Evolutionary conservation across 345 rosid genomes (phyloP).

Genomic region (Lepidium africanum): DNA sequence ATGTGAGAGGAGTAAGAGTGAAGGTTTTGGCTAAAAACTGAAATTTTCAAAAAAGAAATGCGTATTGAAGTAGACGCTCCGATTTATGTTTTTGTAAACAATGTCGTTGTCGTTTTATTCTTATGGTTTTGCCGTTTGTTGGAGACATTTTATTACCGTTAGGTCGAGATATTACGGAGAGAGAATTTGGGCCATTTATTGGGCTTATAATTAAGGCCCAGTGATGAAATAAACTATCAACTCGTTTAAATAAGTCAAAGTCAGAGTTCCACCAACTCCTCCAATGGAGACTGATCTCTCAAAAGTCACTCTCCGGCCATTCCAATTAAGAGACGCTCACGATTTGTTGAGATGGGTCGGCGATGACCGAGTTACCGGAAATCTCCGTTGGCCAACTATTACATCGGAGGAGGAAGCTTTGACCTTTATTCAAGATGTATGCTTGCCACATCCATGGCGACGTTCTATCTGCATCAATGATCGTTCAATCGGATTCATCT

Average conservation of each 20-base stretch:
- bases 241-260: not conserved
- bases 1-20: too few species aligned
- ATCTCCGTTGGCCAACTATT: conserved; percentile 30
- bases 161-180: too few species aligned
- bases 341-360: conserved; percentile 34
- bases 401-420: conserved; percentile 35
- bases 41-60: too few species aligned
- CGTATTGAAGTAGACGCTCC: too few species aligned
- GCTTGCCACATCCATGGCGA: conserved; percentile 45
- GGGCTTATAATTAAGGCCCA: too few species aligned
- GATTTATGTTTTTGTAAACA: too few species aligned
- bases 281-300: conserved; percentile 21
- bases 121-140: too few species aligned
- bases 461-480: conserved; percentile 39
- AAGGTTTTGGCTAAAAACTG: too few species aligned
- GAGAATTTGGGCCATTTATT: too few species aligned
- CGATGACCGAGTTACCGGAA: conserved; percentile 30
- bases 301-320: conserved; percentile 31
- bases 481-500: conserved; percentile 37
- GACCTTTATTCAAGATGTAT: conserved; percentile 29
- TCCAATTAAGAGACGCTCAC: conserved; percentile 31
- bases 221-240: too few species aligned
- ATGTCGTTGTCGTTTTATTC: too few species aligned
- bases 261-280: not conserved
- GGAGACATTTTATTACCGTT: too few species aligned